These are phyloP conservation scores for Arthroderma sp. DNA, from an alignment of 2,329 filamentous ascomycete genomes.

Conservation along the genomic window DNA sequence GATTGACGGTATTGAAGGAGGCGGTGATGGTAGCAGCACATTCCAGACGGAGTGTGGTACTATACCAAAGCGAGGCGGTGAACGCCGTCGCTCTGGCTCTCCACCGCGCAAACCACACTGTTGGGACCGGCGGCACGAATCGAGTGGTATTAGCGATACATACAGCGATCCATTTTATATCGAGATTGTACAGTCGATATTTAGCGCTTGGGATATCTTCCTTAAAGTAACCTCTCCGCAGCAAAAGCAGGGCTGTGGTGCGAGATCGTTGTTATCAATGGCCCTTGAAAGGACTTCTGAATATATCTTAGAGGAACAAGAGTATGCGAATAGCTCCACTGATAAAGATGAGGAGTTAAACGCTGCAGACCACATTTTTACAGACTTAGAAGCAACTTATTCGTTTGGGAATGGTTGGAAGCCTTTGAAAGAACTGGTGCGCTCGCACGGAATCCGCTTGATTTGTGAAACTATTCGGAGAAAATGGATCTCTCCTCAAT, in stretches of 20 bases:
- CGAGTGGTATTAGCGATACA: constrained; percentile 20
- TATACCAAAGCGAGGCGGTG: no score
- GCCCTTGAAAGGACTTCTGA: constrained; percentile 23
- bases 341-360: constrained; percentile 22
- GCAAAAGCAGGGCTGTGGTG: constrained; percentile 11
- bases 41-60: no score
- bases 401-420: constrained; percentile 25
- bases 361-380: constrained; percentile 31
- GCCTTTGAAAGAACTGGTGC: constrained; percentile 29
- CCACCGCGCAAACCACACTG: not conserved
- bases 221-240: constrained; percentile 21
- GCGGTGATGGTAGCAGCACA: not conserved
- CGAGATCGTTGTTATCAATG: constrained; percentile 28
- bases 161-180: constrained; percentile 15
- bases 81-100: not conserved
- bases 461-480: constrained; percentile 25
- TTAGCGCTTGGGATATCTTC: constrained; percentile 25
- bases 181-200: constrained; percentile 23
- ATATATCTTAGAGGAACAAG: constrained; percentile 27
- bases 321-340: constrained; percentile 20
- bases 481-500: constrained; percentile 22
- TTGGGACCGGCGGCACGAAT: not conserved
- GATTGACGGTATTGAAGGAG: not conserved
- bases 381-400: constrained; percentile 28
- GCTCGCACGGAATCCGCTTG: constrained; percentile 27